Conservation (phyloP, 2,329 filamentous ascomycete species). For the Coniochaeta hoffmannii region DNA sequence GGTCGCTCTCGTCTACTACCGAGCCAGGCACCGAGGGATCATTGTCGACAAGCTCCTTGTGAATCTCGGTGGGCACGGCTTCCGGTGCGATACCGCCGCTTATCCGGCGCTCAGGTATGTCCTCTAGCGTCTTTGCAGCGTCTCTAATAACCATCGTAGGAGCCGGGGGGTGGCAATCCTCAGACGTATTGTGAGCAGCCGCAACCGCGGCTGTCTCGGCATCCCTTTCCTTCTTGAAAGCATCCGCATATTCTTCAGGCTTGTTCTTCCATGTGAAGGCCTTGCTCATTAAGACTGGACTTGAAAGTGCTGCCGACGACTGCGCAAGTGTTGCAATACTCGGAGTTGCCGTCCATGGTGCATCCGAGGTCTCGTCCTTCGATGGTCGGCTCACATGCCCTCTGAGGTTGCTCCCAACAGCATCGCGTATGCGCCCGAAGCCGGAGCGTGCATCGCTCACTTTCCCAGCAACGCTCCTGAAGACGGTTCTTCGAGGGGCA, state of each 20-base stretch:
- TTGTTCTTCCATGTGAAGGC: constrained; percentile 59
- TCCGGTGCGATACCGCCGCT: constrained; percentile 4
- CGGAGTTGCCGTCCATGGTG: constrained; percentile 19
- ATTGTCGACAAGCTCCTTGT: constrained; percentile 31
- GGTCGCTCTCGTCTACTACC: constrained; percentile 49
- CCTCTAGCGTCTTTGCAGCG: not conserved
- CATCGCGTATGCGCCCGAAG: constrained; percentile 78
- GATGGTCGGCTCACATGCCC: constrained; percentile 48
- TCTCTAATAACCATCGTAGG: constrained; percentile 1
- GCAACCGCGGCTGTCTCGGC: constrained; percentile 13
- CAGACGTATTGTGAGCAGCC: constrained; percentile 1
- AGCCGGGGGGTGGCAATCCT: constrained; percentile 4
- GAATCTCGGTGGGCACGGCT: constrained; percentile 30
- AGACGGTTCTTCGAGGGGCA: constrained; percentile 56
- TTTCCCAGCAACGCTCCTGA: constrained; percentile 73
- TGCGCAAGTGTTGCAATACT: constrained; percentile 28
- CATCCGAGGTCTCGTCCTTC: constrained; percentile 44
- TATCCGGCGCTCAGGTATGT: constrained; percentile 6
- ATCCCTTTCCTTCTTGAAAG: constrained; percentile 28
- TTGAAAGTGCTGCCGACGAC: constrained; percentile 25
- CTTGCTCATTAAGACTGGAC: constrained; percentile 34
- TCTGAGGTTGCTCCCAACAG: constrained; percentile 56
- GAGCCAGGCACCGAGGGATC: constrained; percentile 52
- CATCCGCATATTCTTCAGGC: constrained; percentile 49
- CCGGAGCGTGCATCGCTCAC: constrained; percentile 77